Percentiles rank a stretch among this genome's conserved stretches.
Conservation (phyloP, 345 rosid genomes). For the Microcos paniculata region DNA sequence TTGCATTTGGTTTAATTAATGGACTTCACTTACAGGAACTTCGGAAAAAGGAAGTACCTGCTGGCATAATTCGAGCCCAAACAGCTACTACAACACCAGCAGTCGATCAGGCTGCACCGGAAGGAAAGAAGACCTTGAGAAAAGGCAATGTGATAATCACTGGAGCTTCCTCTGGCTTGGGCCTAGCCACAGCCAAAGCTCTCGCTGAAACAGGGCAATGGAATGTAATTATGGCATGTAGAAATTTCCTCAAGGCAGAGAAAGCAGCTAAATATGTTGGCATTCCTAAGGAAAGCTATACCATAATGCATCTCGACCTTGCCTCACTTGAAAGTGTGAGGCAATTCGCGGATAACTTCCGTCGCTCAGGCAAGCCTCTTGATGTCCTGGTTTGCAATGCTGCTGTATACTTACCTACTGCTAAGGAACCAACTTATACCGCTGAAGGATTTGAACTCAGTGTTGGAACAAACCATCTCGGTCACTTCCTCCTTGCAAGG, state of each 20-base stretch:
- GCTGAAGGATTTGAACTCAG: conserved; percentile 94
- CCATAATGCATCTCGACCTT: conserved; percentile 88
- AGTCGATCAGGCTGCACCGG: conserved; percentile 34
- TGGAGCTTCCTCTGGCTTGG: conserved; percentile 83
- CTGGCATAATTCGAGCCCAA: conserved; percentile 52
- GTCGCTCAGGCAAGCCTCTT: conserved; percentile 57
- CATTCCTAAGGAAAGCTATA: conserved; percentile 59
- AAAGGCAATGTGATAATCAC: conserved; percentile 68
- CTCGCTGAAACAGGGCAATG: conserved; percentile 81
- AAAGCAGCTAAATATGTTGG: conserved; percentile 11
- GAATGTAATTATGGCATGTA: conserved; percentile 89
- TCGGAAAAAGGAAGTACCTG: background rate
- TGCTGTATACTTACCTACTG: conserved; percentile 83
- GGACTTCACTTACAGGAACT: conserved; percentile 38
- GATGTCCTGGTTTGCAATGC: conserved; percentile 93
- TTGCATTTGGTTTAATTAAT: conserved; percentile 29
- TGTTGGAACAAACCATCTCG: conserved; percentile 91
- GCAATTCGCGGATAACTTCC: conserved; percentile 69
- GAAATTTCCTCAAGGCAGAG: conserved; percentile 50
- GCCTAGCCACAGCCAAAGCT: conserved; percentile 81
- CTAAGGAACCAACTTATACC: conserved; percentile 80
- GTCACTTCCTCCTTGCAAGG: conserved; percentile 82
- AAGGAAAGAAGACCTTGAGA: conserved; percentile 70
- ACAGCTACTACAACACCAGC: conserved; percentile 55
- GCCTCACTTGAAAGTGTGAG: conserved; percentile 85